These are phyloP conservation scores for Solanum medicagineum DNA, from an alignment of 257 asterid species.

Conservation along the genomic window DNA sequence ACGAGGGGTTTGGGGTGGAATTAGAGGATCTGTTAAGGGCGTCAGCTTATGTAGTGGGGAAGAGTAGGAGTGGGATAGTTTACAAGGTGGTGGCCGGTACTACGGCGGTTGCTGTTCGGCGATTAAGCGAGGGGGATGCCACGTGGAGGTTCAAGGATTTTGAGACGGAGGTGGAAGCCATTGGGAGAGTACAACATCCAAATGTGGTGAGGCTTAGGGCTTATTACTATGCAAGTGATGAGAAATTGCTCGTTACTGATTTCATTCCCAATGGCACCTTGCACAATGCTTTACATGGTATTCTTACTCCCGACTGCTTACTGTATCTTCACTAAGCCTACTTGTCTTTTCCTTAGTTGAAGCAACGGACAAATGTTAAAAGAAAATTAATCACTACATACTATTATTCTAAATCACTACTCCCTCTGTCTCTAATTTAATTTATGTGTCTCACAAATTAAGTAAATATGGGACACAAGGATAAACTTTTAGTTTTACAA, in stretches of 20 bases:
- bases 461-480: background rate
- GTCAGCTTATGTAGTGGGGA: conserved; percentile 94
- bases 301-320: background rate
- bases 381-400: background rate
- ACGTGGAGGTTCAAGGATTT: conserved; percentile 70
- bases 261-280: conserved; percentile 68
- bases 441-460: too few relatives aligned
- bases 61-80: conserved; percentile 84
- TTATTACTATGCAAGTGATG: conserved; percentile 82
- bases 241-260: conserved; percentile 72
- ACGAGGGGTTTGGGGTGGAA: conserved; percentile 71
- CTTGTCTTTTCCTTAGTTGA: too few relatives aligned
- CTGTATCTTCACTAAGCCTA: too few relatives aligned
- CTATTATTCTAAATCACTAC: background rate
- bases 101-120: conserved; percentile 67
- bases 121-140: conserved; percentile 76
- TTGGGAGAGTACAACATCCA: conserved; percentile 66
- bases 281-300: conserved; percentile 78
- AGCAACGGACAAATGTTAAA: too few relatives aligned
- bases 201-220: conserved; percentile 80
- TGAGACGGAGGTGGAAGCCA: conserved; percentile 73
- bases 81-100: conserved; percentile 75
- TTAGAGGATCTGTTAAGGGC: conserved; percentile 94
- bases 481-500: background rate
- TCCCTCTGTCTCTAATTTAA: too few relatives aligned